These are phyloP conservation scores for Trichosporon inkin DNA, from an alignment of 1,284 basidiomycete genomes.

Conservation along the genomic window DNA sequence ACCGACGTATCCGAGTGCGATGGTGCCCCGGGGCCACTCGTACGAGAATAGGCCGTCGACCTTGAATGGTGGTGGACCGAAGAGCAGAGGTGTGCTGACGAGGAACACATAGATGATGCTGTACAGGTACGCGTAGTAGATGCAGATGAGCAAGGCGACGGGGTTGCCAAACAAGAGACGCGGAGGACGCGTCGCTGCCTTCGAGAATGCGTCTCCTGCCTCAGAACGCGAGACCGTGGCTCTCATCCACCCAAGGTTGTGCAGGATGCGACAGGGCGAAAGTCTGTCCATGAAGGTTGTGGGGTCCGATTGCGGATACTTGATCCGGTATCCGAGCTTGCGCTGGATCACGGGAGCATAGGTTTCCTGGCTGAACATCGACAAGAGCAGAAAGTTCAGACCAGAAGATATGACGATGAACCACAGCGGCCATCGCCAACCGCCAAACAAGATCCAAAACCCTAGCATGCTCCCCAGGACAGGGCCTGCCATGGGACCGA, in stretches of 20 bases:
- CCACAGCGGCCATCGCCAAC: conserved; percentile 49
- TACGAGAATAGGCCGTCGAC: conserved; percentile 47
- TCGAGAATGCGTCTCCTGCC: conserved; percentile 29
- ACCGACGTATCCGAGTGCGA: conserved; percentile 50
- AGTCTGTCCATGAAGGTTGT: conserved; percentile 19
- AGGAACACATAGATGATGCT: conserved; percentile 51
- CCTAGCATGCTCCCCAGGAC: conserved; percentile 46
- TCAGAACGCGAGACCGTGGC: conserved; percentile 38
- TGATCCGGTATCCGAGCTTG: conserved; percentile 31
- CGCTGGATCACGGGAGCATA: conserved; percentile 46
- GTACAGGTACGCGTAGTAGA: conserved; percentile 54
- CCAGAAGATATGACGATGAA: conserved; percentile 41
- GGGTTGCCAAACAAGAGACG: conserved; percentile 49
- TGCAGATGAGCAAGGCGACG: conserved; percentile 49
- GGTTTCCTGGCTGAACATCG: conserved; percentile 42
- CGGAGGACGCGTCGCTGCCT: conserved; percentile 49
- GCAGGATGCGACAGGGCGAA: conserved; percentile 23
- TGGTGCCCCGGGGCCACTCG: conserved; percentile 45
- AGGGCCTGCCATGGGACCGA: conserved; percentile 47
- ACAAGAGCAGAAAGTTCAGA: conserved; percentile 36
- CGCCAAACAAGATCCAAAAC: conserved; percentile 42
- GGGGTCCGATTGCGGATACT: conserved; percentile 23
- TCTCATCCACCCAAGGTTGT: conserved; percentile 38
- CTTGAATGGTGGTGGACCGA: conserved; percentile 43
- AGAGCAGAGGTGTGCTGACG: conserved; percentile 51